A percentile compares a stretch with the other conserved stretches of the same genome.
These are phyloP conservation scores for Aphanomyces astaci DNA, from an alignment of 352 stramenopile species.

Conservation along the genomic window DNA sequence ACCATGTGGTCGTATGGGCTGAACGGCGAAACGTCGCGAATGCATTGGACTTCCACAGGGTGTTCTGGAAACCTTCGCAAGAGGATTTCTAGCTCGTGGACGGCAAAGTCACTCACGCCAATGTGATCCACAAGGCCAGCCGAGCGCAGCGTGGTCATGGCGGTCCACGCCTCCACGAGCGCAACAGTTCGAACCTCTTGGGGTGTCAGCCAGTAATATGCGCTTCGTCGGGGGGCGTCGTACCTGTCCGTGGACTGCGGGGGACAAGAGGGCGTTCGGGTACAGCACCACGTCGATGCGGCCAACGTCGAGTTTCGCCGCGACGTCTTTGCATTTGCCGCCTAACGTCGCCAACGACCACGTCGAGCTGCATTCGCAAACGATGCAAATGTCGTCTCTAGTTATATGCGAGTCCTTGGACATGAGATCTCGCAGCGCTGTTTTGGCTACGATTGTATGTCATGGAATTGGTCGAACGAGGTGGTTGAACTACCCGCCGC, in stretches of 20 bases:
- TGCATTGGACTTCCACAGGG: not conserved
- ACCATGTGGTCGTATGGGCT: not conserved
- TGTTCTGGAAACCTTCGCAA: not conserved
- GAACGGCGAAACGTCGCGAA: not conserved
- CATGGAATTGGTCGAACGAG: too few relatives aligned
- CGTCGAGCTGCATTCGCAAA: constrained; percentile 2
- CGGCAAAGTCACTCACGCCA: constrained; percentile 14
- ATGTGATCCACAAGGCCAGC: not conserved
- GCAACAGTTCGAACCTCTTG: not conserved
- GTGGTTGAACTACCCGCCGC: not conserved
- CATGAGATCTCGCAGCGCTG: not conserved
- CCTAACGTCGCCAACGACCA: not conserved
- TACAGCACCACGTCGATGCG: not conserved
- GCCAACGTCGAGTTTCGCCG: not conserved
- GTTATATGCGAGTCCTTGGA: not conserved
- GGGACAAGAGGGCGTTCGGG: not conserved
- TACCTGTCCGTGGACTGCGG: not conserved
- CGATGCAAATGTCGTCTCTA: not conserved
- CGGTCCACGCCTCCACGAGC: not conserved
- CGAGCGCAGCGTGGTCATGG: not conserved
- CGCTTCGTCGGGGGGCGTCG: not conserved
- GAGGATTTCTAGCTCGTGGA: constrained; percentile 10
- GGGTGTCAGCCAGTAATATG: not conserved
- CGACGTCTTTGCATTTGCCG: not conserved
- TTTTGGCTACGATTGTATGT: not conserved